Percentiles rank a stretch among this genome's conserved stretches.
Evolutionary conservation across 805 yeast genomes (phyloP).

Genomic region (Debaryomyces hansenii): DNA sequence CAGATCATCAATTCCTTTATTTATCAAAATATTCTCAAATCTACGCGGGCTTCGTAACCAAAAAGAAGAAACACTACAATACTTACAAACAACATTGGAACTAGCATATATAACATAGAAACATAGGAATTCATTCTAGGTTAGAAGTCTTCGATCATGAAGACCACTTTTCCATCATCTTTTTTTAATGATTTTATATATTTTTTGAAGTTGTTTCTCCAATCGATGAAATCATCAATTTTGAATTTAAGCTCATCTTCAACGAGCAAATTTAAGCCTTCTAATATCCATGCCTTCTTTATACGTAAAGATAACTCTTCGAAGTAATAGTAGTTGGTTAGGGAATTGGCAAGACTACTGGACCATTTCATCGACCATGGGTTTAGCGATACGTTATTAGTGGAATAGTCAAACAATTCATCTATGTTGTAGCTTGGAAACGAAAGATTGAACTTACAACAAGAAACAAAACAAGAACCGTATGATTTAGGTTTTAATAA

Average conservation of each 20-base stretch:
- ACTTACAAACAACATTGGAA: background rate
- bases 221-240: constrained; percentile 33
- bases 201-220: constrained; percentile 37
- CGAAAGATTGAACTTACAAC: constrained; percentile 29
- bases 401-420: constrained; percentile 18
- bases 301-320: constrained; percentile 30
- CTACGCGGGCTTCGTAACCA: no score
- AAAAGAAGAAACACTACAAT: no score
- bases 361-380: constrained; percentile 41
- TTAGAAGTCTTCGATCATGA: constrained; percentile 38
- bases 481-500: constrained; percentile 36
- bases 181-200: constrained; percentile 23
- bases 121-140: background rate
- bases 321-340: constrained; percentile 32
- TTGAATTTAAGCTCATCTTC: constrained; percentile 28
- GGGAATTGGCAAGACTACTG: constrained; percentile 27
- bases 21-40: no score
- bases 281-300: constrained; percentile 31
- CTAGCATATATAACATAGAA: background rate
- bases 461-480: constrained; percentile 34
- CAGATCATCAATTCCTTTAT: no score
- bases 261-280: constrained; percentile 28
- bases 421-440: constrained; percentile 38
- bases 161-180: constrained; percentile 34
- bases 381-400: constrained; percentile 20